Percentiles rank a stretch among this genome's conserved stretches.
phyloP scores from a whole-genome alignment of 768 basidiomycete genomes.

The Russula vinacea region DNA sequence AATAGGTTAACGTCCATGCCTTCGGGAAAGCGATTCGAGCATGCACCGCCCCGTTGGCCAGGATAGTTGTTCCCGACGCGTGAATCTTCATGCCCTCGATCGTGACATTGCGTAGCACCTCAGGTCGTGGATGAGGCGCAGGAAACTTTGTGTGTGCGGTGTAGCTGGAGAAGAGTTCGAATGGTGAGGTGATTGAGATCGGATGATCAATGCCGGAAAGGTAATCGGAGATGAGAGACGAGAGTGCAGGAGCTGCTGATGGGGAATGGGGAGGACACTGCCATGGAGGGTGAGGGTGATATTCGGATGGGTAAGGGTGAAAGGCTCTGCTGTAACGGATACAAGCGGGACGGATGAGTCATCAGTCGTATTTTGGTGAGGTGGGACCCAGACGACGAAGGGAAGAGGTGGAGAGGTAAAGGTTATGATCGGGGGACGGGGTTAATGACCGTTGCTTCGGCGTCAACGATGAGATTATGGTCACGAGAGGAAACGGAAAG shows the following conservation, averaged over 20 bases:
- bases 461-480: conserved; percentile 38
- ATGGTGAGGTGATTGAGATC: conserved; percentile 54
- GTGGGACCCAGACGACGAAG: conserved; percentile 56
- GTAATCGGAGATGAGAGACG: conserved; percentile 61
- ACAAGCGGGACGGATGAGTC: conserved; percentile 46
- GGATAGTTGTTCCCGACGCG: conserved; percentile 46
- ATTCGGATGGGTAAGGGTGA: conserved; percentile 64
- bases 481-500: conserved; percentile 46
- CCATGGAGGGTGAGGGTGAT: conserved; percentile 59
- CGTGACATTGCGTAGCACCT: conserved; percentile 66
- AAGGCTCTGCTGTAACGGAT: conserved; percentile 52
- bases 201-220: conserved; percentile 55
- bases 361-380: conserved; percentile 25
- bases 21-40: conserved; percentile 64
- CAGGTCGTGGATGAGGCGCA: conserved; percentile 58
- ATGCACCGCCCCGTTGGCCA: conserved; percentile 68
- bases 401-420: conserved; percentile 57
- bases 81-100: conserved; percentile 73
- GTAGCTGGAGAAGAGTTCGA: conserved; percentile 48
- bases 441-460: conserved; percentile 55
- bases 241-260: conserved; percentile 45
- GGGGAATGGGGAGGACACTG: conserved; percentile 51
- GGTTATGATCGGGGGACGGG: conserved; percentile 51
- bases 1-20: conserved; percentile 62
- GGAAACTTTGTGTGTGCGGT: conserved; percentile 56